phyloP scores from a whole-genome alignment of 176 grass and related monocot species.

The Chloris gayana region DNA sequence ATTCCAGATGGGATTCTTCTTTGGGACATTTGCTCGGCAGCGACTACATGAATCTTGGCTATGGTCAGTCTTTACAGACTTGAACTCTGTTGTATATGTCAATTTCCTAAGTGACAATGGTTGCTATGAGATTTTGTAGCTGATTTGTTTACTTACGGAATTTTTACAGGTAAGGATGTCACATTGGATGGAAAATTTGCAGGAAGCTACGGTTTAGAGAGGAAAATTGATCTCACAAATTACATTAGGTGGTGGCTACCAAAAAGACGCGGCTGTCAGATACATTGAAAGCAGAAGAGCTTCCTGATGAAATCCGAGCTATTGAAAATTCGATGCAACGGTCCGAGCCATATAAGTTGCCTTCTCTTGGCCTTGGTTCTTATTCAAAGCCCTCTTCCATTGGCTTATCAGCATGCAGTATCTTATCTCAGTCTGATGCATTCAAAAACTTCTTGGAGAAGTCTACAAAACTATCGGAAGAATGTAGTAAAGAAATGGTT shows the following conservation, averaged over 20 bases:
- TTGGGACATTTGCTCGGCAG: conserved; percentile 81
- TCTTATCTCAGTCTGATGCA: conserved; percentile 80
- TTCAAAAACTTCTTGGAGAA: conserved; percentile 86
- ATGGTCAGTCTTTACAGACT: conserved; percentile 45
- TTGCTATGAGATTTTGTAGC: conserved; percentile 31
- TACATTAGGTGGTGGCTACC: conserved; percentile 96
- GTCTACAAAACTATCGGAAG: conserved; percentile 70
- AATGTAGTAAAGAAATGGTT: conserved; percentile 67
- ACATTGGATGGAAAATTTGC: conserved; percentile 66
- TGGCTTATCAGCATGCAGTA: conserved; percentile 69
- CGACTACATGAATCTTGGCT: conserved; percentile 74
- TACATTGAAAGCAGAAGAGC: conserved; percentile 65
- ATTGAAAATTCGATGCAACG: conserved; percentile 73
- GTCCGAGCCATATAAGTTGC: conserved; percentile 88
- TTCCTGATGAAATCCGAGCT: conserved; percentile 73
- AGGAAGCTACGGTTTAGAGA: conserved; percentile 65
- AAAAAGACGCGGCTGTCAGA: conserved; percentile 80
- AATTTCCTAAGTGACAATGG: conserved; percentile 24
- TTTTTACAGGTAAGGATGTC: conserved; percentile 70
- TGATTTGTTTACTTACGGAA: conserved; percentile 48
- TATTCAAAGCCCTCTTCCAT: conserved; percentile 51
- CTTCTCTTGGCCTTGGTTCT: conserved; percentile 63
- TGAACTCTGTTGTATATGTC: conserved; percentile 12
- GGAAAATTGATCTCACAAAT: conserved; percentile 96
- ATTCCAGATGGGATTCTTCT: conserved; percentile 86